Evolutionary conservation across 495 filamentous ascomycete genomes (phyloP), one percentile per base, ranked within the genome.

Genomic region (Neurospora sp.): DNA sequence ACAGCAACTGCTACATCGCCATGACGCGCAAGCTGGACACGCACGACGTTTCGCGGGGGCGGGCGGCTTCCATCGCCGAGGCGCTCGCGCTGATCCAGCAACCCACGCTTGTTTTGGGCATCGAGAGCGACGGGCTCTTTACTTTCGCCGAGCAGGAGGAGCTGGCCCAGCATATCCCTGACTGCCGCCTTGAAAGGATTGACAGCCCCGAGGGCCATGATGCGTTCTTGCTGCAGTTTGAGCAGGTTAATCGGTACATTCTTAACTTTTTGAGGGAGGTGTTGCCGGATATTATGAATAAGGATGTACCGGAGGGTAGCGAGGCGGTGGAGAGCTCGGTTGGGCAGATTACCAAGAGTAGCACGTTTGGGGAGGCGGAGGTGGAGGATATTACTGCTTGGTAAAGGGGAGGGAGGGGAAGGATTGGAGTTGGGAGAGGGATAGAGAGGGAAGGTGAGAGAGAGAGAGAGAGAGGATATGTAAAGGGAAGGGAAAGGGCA

Each of bases 11-110:
- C 84, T 99, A 99, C 83, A 98, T 99, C 73, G 94, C 96, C 74
- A 97, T 98, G 81, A 98, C 96, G 7, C 92, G 96, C 73, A 99
- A 99, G 82, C 90, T 99, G n/a, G 96, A 99, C 78, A 99, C 96
- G 4, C 96, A 99, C 80, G 96, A 99, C 79, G 89, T 99, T 38
- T 94, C 93, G 27, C 88, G 94, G 31, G 86, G 90, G 75, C 90
- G 94, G 23, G 83, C 86, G 18, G 77, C 85, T 54, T 89, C 88
- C 18, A 87, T 97, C 35, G 83, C 85, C 18, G 88, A 91, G 37
- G 94, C 95, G 9, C 86, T 99, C n/a, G 86, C 88, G 2, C 83
- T 91, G 75, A 93, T 99, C 69, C 83, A 93, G 75, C 96, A 99
- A 82, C 96, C 96, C 0, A 89, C 92, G 0, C 83, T 99, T 8